phyloP scores from a whole-genome alignment of 208 protist species.

The Trypanosoma cruzi region DNA sequence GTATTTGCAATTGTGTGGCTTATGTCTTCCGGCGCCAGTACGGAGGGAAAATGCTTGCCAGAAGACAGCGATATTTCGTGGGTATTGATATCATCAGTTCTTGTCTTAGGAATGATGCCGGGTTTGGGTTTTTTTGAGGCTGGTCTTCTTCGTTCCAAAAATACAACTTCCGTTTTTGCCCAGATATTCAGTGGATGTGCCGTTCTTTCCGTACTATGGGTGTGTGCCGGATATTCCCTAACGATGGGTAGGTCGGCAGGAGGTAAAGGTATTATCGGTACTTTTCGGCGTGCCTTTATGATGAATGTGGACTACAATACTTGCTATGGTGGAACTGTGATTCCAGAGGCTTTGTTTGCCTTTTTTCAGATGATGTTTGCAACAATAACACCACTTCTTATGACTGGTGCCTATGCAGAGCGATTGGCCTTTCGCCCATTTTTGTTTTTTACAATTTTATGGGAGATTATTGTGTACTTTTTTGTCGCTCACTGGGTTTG shows the following conservation, averaged over 20 bases:
- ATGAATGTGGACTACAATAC: slow-evolving; percentile 3
- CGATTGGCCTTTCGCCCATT: slow-evolving; percentile 29
- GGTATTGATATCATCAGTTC: slow-evolving; percentile 50
- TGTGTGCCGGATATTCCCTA: slow-evolving; percentile 55
- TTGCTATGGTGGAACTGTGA: slow-evolving; percentile 18
- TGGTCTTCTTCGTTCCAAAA: slow-evolving; percentile 59
- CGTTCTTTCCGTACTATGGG: slow-evolving; percentile 34
- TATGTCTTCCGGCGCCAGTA: background rate
- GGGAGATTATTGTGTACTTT: slow-evolving; percentile 80
- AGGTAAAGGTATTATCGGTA: slow-evolving; percentile 21
- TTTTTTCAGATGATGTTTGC: slow-evolving; percentile 89
- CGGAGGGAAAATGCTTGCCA: slow-evolving; percentile 3
- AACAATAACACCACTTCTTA: slow-evolving; percentile 71
- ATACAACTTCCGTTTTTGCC: slow-evolving; percentile 55
- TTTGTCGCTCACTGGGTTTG: slow-evolving; percentile 78
- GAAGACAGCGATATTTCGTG: slow-evolving; percentile 46
- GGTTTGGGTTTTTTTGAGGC: slow-evolving; percentile 67
- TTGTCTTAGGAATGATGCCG: slow-evolving; percentile 70
- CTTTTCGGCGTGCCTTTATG: slow-evolving; percentile 26
- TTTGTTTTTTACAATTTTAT: slow-evolving; percentile 56
- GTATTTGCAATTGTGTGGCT: background rate
- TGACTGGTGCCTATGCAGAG: slow-evolving; percentile 66
- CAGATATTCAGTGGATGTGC: slow-evolving; percentile 47
- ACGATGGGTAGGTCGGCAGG: slow-evolving; percentile 32
- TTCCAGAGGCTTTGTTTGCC: slow-evolving; percentile 45